Conservation (phyloP, 331 rosid genomes). For the Rosa hybrid region DNA sequence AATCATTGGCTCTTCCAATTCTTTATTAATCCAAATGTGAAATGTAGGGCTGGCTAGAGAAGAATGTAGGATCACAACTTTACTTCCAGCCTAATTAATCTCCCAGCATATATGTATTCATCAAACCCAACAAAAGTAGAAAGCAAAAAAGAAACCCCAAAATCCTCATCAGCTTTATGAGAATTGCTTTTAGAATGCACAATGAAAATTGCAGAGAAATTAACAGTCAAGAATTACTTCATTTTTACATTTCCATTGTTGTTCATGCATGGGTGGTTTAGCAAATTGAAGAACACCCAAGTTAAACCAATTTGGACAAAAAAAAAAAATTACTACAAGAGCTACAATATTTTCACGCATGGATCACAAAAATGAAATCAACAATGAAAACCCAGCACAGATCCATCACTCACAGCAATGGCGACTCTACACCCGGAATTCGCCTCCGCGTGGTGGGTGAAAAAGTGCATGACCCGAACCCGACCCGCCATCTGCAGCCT, state of each 20-base stretch:
- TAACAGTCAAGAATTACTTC: background rate
- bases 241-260: conserved; percentile 13
- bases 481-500: conserved; percentile 67
- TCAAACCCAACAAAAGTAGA: background rate
- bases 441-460: conserved; percentile 72
- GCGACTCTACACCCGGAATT: conserved; percentile 57
- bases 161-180: background rate
- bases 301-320: background rate
- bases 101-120: background rate
- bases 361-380: background rate
- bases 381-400: conserved; percentile 84
- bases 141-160: background rate
- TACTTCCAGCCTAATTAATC: conserved; percentile 47
- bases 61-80: conserved; percentile 34
- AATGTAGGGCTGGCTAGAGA: background rate
- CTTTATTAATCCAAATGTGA: background rate
- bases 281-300: conserved; percentile 5
- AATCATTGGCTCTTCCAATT: conserved; percentile 4
- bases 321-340: background rate
- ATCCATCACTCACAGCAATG: conserved; percentile 63
- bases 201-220: background rate
- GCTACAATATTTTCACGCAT: background rate
- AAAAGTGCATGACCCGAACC: conserved; percentile 72
- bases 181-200: background rate
- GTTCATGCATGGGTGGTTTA: background rate